Percentiles rank a stretch among this genome's conserved stretches.
Evolutionary conservation across 1,139 yeast genomes (phyloP).

Genomic region (Hyphopichia pseudoburtonii): DNA sequence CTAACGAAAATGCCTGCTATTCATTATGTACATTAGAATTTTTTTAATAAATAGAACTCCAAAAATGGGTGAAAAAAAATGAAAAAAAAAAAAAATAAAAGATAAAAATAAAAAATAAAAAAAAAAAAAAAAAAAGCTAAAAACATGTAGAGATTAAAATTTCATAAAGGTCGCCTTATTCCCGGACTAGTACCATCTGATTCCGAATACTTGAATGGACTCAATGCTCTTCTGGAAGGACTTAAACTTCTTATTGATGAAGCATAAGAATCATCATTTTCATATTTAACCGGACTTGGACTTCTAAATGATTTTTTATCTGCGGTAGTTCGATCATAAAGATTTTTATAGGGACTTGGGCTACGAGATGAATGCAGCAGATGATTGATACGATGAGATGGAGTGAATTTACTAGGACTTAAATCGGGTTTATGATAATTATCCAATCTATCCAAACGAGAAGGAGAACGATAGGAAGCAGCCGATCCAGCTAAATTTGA

Average conservation of each 20-base stretch:
- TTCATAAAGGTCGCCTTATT: neutral
- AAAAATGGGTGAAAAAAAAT: no score
- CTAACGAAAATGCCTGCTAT: no score
- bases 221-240: slow-evolving; percentile 2
- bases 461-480: no score
- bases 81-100: no score
- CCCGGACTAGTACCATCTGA: neutral
- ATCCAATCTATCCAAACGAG: neutral
- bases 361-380: slow-evolving; percentile 3
- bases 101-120: no score
- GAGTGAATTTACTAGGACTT: slow-evolving; percentile 1
- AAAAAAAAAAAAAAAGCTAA: neutral
- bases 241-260: slow-evolving; percentile 2
- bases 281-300: slow-evolving; percentile 7
- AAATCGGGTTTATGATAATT: slow-evolving; percentile 4
- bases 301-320: slow-evolving; percentile 1
- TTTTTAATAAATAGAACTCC: no score
- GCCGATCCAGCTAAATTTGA: no score
- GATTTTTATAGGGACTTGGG: slow-evolving; percentile 7
- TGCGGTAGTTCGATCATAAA: neutral
- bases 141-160: neutral
- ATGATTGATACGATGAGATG: neutral
- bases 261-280: neutral
- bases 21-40: no score
- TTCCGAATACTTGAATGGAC: neutral